Conservation (phyloP, 352 stramenopile genomes). For the Globisporangium spinosum region DNA sequence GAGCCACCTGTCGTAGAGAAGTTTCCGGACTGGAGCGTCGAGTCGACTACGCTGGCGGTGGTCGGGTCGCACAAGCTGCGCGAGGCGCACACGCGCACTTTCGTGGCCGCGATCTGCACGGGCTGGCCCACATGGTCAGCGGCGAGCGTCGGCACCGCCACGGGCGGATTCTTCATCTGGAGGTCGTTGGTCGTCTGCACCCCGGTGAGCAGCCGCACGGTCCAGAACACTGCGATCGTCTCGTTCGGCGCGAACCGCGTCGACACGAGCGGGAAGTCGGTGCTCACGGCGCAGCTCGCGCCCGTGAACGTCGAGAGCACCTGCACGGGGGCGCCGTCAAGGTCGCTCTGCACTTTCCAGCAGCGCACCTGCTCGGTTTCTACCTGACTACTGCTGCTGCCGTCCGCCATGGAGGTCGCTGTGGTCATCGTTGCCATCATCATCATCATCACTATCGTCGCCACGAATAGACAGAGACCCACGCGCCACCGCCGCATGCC, state of each 20-base stretch:
- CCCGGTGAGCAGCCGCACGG: constrained; percentile 23
- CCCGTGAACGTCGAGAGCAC: constrained; percentile 25
- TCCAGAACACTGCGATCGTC: constrained; percentile 46
- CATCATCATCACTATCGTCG: background rate
- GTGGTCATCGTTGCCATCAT: background rate
- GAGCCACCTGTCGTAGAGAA: constrained; percentile 32
- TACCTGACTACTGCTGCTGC: background rate
- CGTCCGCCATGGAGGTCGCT: background rate
- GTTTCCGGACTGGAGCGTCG: constrained; percentile 34
- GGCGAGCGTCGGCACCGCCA: constrained; percentile 26
- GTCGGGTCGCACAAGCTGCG: constrained; percentile 35
- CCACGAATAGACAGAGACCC: background rate
- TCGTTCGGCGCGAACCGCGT: constrained; percentile 33
- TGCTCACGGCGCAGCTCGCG: constrained; percentile 28
- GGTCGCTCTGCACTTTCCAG: constrained; percentile 34
- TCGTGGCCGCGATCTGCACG: constrained; percentile 48
- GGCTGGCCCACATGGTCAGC: constrained; percentile 23
- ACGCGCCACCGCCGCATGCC: background rate
- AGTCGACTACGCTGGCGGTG: constrained; percentile 18
- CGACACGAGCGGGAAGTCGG: constrained; percentile 32
- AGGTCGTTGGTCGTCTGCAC: constrained; percentile 35
- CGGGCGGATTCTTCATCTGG: constrained; percentile 38
- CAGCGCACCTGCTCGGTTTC: constrained; percentile 22
- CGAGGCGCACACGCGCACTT: constrained; percentile 37
- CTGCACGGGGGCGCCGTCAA: constrained; percentile 10